Evolutionary conservation across 352 stramenopile genomes (phyloP), one percentile per base, ranked within the genome.

Genomic region (Globisporangium okanoganense): DNA sequence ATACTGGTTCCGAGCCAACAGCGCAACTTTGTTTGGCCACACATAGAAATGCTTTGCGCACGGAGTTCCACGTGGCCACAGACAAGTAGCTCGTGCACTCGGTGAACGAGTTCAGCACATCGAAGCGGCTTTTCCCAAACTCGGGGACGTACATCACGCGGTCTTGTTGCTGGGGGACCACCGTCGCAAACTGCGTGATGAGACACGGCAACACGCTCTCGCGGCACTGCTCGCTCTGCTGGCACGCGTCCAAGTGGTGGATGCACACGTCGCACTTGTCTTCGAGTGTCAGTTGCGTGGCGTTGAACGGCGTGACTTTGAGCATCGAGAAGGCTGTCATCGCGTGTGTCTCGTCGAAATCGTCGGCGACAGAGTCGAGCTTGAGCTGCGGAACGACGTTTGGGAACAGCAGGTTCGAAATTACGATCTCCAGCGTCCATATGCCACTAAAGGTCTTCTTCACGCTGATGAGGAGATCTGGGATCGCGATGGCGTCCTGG

Each of bases 381-480:
- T 54, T 27, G 33, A 74, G 71, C 9, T 49, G 35, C 5, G 56
- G 31, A 1, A 9, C 20, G 14, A 71, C 29, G 10, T 58, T 48
- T 4, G 56, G 50, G 9, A 69, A 59, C 31, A 70, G 27, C 10
- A 74, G 27, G 27, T 64, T 55, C 20, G 25, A 38, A 16, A 66
- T 35, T 29, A 31, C 27, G 12, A 69, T 18, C 4, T 20, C 44
- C 13, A 65, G 13, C 13, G 8, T 14, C 62, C 62, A 69, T 13
- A n/a, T 5, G 5, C 6, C 40, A 12, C 27, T 16, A n/a, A 65
- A 56, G 18, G 50, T 43, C 18, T 56, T 65, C 16, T 27, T 18
- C 7, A 56, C 35, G 12, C n/a, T 27, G 35, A 64, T 56, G 20
- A 0, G n/a, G n/a, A 33, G 9, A 2, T 8, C 12, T 16, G 24